These are phyloP conservation scores for Conidiobolus incongruus DNA, from an alignment of 371 early-diverging fungal species.

Conservation along the genomic window DNA sequence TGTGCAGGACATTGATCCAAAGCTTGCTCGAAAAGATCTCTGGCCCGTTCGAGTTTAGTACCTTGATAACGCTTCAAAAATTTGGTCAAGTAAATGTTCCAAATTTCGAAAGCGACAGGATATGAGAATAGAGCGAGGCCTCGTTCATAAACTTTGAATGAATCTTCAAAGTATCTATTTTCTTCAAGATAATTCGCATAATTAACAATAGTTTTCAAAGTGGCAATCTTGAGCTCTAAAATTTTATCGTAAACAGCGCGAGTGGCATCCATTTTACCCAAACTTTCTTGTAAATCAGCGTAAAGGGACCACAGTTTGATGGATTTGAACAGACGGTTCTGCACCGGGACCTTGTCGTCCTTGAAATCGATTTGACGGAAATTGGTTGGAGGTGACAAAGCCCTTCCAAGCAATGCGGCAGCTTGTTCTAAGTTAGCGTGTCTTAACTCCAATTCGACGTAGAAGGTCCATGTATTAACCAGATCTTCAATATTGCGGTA, in stretches of 20 bases:
- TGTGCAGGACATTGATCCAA: constrained; percentile 68
- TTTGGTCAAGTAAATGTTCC: constrained; percentile 82
- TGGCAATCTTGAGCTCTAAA: constrained; percentile 82
- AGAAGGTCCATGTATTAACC: constrained; percentile 80
- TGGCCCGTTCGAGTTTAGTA: constrained; percentile 66
- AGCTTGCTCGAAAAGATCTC: constrained; percentile 93
- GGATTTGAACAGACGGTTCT: constrained; percentile 73
- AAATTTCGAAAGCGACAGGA: constrained; percentile 91
- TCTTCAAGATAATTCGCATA: constrained; percentile 82
- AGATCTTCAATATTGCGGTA: constrained; percentile 64
- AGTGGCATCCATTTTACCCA: constrained; percentile 67
- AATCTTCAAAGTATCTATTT: constrained; percentile 77
- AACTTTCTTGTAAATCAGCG: constrained; percentile 83
- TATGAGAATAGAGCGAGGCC: constrained; percentile 89
- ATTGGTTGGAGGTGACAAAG: constrained; percentile 34
- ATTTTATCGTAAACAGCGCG: constrained; percentile 78
- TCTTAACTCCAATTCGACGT: constrained; percentile 78
- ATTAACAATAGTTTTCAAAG: constrained; percentile 83
- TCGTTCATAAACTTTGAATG: constrained; percentile 80
- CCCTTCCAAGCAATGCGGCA: constrained; percentile 49
- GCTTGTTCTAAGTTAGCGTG: constrained; percentile 37
- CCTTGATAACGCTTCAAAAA: constrained; percentile 71
- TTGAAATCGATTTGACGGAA: constrained; percentile 22
- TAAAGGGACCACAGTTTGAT: constrained; percentile 80
- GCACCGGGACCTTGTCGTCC: constrained; percentile 42